Evolutionary conservation across 352 stramenopile species (phyloP).

Genomic region (Phytopythium cucurbitacearum): DNA sequence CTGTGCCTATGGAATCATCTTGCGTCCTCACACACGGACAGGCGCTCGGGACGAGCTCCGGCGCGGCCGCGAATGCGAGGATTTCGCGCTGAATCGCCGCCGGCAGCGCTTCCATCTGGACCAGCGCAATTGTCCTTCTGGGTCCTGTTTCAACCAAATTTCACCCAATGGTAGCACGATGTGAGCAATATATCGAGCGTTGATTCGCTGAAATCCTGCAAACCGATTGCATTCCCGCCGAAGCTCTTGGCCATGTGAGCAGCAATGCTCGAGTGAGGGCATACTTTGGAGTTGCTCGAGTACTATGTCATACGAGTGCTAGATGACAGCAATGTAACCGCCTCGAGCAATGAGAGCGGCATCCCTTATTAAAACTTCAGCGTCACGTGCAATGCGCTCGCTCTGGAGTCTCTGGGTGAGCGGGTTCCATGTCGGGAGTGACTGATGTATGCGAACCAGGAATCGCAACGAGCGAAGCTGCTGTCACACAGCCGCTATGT

Average conservation of each 20-base stretch:
- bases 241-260: too few species aligned
- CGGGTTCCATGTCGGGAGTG: too few species aligned
- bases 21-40: not conserved
- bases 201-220: not conserved
- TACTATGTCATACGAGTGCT: not conserved
- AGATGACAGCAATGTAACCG: not conserved
- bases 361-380: not conserved
- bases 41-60: slow-evolving; percentile 30
- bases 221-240: not conserved
- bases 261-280: too few species aligned
- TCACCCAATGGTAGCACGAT: not conserved
- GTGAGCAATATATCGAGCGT: not conserved
- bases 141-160: not conserved
- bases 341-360: not conserved
- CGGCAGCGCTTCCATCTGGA: slow-evolving; percentile 21
- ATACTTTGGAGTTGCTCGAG: not conserved
- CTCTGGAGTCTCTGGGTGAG: too few species aligned
- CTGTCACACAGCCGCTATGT: not conserved
- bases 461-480: not conserved
- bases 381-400: not conserved
- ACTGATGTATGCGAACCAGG: not conserved
- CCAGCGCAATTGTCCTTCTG: not conserved
- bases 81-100: slow-evolving; percentile 28
- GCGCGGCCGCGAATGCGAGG: slow-evolving; percentile 24
- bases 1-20: not conserved